These are phyloP conservation scores for Ogataea sp. DNA, from an alignment of 805 yeast genomes.

Conservation along the genomic window DNA sequence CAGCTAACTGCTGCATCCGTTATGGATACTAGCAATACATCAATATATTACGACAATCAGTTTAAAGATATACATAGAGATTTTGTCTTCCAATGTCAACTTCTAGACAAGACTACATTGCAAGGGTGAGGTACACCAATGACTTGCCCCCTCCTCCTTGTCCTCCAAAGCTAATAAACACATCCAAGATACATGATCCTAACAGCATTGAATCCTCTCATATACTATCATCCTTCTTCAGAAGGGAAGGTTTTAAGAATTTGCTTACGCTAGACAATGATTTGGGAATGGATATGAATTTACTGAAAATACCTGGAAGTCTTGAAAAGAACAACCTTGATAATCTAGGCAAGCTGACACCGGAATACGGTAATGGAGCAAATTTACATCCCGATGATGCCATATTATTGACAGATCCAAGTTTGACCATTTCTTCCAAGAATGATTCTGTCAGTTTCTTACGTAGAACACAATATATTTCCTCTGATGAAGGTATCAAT, in stretches of 20 bases:
- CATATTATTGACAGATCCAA: slow-evolving; percentile 73
- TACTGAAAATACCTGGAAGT: slow-evolving; percentile 56
- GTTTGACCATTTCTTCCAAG: slow-evolving; percentile 35
- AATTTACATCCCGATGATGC: slow-evolving; percentile 73
- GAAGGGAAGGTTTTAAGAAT: slow-evolving; percentile 64
- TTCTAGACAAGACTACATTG: slow-evolving; percentile 64
- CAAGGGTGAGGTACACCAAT: slow-evolving; percentile 76
- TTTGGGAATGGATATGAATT: slow-evolving; percentile 70
- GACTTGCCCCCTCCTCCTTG: slow-evolving; percentile 89
- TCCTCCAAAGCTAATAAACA: slow-evolving; percentile 75
- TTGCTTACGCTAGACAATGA: slow-evolving; percentile 51
- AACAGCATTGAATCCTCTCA: slow-evolving; percentile 38
- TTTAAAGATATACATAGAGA: too few species aligned
- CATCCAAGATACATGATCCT: slow-evolving; percentile 26
- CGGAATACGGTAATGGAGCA: slow-evolving; percentile 15
- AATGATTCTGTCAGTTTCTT: slow-evolving; percentile 44
- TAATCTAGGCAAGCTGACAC: slow-evolving; percentile 21
- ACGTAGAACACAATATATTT: slow-evolving; percentile 89
- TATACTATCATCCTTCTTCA: slow-evolving; percentile 61
- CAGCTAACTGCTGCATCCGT: too few species aligned
- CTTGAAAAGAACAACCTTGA: slow-evolving; percentile 39
- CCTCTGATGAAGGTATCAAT: slow-evolving; percentile 42
- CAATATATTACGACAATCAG: too few species aligned
- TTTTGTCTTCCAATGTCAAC: too few species aligned
- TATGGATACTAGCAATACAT: too few species aligned